phyloP scores from a whole-genome alignment of 495 filamentous ascomycete genomes.

The Penicillium verhagenii region DNA sequence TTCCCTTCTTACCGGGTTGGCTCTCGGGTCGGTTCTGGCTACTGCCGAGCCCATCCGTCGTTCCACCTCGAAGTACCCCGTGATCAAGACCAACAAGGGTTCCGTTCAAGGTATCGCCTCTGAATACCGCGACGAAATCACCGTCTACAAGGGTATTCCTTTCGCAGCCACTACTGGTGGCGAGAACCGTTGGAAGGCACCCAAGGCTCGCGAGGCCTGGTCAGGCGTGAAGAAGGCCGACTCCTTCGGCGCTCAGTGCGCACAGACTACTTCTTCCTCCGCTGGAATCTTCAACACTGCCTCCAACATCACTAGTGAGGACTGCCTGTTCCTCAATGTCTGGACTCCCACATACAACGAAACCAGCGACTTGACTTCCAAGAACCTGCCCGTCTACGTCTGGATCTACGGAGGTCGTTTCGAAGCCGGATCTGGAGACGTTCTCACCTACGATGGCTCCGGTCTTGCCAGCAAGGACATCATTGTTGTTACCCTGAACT shows the following conservation, averaged over 20 bases:
- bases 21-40: not conserved
- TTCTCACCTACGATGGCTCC: conserved; percentile 25
- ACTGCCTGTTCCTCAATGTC: conserved; percentile 31
- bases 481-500: conserved; percentile 31
- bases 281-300: conserved; percentile 9
- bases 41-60: not conserved
- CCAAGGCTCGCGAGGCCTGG: conserved; percentile 11
- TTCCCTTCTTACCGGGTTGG: not conserved
- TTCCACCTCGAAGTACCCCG: not conserved
- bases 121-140: conserved; percentile 16
- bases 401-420: conserved; percentile 31
- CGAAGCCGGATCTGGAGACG: conserved; percentile 25
- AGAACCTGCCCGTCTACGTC: conserved; percentile 24
- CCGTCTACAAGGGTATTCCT: conserved; percentile 29
- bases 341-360: conserved; percentile 6
- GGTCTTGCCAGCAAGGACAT: conserved; percentile 32
- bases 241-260: conserved; percentile 23
- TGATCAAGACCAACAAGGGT: conserved; percentile 11
- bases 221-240: conserved; percentile 20
- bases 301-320: conserved; percentile 24
- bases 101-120: conserved; percentile 10
- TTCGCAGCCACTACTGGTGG: conserved; percentile 28
- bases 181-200: conserved; percentile 29
- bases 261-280: conserved; percentile 25
- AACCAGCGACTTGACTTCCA: not conserved